These are phyloP conservation scores for Euptelea pleiosperma DNA, from an alignment of 164 flowering plant species.

Conservation along the genomic window DNA sequence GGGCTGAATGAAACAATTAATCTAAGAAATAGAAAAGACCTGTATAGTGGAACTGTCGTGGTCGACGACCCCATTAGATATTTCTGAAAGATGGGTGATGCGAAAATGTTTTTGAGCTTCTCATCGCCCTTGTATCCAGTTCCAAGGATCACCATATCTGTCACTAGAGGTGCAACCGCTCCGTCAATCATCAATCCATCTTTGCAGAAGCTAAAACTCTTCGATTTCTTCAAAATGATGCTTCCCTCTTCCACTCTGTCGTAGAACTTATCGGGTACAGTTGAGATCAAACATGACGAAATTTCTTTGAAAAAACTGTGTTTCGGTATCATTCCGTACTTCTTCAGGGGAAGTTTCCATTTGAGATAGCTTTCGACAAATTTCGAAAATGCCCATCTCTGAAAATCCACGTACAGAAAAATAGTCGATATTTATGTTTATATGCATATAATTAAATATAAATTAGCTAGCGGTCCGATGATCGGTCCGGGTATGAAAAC, in stretches of 20 bases:
- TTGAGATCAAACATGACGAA: slow-evolving; percentile 29
- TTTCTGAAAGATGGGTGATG: slow-evolving; percentile 30
- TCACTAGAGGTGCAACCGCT: slow-evolving; percentile 22
- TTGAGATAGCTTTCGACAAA: slow-evolving; percentile 45
- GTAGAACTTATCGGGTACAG: slow-evolving; percentile 47
- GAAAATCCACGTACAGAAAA: too few relatives aligned
- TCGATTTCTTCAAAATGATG: slow-evolving; percentile 40
- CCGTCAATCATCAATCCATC: slow-evolving; percentile 42
- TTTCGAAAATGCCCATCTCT: slow-evolving; percentile 64
- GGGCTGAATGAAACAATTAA: background rate
- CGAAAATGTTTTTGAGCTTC: slow-evolving; percentile 40
- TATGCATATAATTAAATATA: too few relatives aligned
- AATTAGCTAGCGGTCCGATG: too few relatives aligned
- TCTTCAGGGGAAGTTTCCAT: slow-evolving; percentile 33
- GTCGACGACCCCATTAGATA: slow-evolving; percentile 26
- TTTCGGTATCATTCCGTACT: slow-evolving; percentile 48
- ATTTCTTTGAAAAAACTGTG: slow-evolving; percentile 40
- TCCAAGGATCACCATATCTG: slow-evolving; percentile 54
- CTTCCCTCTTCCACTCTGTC: slow-evolving; percentile 54
- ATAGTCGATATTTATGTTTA: too few relatives aligned
- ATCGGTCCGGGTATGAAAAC: too few relatives aligned
- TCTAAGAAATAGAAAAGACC: slow-evolving; percentile 21
- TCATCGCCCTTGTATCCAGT: slow-evolving; percentile 52
- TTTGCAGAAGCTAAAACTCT: slow-evolving; percentile 38
- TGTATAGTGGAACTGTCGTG: slow-evolving; percentile 41